Conservation (phyloP, 129 eudicot genomes). For the Sambucus nigra region DNA sequence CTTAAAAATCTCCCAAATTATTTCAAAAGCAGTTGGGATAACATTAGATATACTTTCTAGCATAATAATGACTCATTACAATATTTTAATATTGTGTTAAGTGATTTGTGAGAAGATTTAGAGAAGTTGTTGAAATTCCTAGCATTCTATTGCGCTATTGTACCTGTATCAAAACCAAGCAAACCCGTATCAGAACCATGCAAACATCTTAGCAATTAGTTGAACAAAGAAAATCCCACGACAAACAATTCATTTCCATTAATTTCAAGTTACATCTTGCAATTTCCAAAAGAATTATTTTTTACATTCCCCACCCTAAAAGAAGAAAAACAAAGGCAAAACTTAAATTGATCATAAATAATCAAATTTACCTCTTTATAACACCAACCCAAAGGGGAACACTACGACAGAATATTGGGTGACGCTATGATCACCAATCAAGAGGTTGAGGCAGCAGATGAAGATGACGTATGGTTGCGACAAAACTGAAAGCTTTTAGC, state of each 20-base stretch:
- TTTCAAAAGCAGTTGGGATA: too few species aligned
- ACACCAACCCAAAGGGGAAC: background rate
- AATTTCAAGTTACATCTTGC: slow-evolving; percentile 7
- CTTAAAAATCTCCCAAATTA: too few species aligned
- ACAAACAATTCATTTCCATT: slow-evolving; percentile 1
- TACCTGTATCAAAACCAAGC: too few species aligned
- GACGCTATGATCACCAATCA: background rate
- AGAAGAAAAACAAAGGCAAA: slow-evolving; percentile 15
- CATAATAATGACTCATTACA: too few species aligned
- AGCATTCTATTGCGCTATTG: too few species aligned
- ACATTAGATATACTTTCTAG: too few species aligned
- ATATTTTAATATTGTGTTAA: too few species aligned
- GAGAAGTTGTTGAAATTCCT: too few species aligned
- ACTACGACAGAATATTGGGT: background rate
- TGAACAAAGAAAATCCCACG: too few species aligned
- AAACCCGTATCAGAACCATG: too few species aligned
- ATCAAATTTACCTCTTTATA: slow-evolving; percentile 14
- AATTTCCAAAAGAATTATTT: slow-evolving; percentile 10
- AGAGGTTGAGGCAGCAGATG: slow-evolving; percentile 7
- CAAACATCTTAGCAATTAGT: too few species aligned
- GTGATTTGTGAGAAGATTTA: too few species aligned
- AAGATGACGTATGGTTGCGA: slow-evolving; percentile 23
- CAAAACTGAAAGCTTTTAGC: slow-evolving; percentile 46
- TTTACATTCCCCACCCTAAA: slow-evolving; percentile 7
- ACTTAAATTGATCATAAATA: slow-evolving; percentile 30